These are phyloP conservation scores for Mimosa pudica DNA, from an alignment of 306 rosid genomes.

Conservation along the genomic window DNA sequence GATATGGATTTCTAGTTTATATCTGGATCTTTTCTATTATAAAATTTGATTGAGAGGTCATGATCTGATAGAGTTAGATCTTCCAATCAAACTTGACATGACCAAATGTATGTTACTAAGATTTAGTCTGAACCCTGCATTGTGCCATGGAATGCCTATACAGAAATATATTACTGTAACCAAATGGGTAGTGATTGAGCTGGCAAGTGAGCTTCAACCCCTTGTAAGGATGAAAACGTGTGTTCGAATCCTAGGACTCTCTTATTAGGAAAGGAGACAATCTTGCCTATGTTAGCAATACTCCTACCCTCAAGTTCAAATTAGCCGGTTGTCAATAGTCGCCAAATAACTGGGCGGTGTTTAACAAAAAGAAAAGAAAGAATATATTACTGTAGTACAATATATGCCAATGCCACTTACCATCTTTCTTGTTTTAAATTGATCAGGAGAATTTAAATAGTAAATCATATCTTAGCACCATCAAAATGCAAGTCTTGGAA, in stretches of 20 bases:
- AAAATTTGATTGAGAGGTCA: slow-evolving; percentile 21
- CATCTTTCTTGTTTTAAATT: slow-evolving; percentile 20
- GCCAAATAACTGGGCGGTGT: too few species aligned
- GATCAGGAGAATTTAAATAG: slow-evolving; percentile 89
- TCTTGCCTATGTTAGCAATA: too few species aligned
- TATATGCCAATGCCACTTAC: slow-evolving; percentile 9
- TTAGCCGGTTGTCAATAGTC: too few species aligned
- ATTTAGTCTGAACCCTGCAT: slow-evolving; percentile 10
- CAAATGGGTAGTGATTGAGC: too few species aligned
- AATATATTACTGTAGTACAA: not conserved
- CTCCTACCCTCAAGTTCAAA: too few species aligned
- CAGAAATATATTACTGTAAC: not conserved
- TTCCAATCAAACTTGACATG: slow-evolving; percentile 23
- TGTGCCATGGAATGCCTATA: slow-evolving; percentile 21
- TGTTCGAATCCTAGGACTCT: too few species aligned
- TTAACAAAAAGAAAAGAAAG: too few species aligned
- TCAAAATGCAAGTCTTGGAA: slow-evolving; percentile 92
- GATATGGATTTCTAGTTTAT: slow-evolving; percentile 11
- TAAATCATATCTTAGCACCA: slow-evolving; percentile 85
- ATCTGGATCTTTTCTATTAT: not conserved
- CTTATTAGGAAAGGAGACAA: too few species aligned
- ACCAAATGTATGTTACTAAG: slow-evolving; percentile 14
- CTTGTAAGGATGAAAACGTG: too few species aligned
- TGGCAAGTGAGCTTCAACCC: too few species aligned
- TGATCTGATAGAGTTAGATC: slow-evolving; percentile 10